Evolutionary conservation across 2,329 filamentous ascomycete species (phyloP), one percentile per base, ranked within the genome.

Genomic region (Epichloe festucae): DNA sequence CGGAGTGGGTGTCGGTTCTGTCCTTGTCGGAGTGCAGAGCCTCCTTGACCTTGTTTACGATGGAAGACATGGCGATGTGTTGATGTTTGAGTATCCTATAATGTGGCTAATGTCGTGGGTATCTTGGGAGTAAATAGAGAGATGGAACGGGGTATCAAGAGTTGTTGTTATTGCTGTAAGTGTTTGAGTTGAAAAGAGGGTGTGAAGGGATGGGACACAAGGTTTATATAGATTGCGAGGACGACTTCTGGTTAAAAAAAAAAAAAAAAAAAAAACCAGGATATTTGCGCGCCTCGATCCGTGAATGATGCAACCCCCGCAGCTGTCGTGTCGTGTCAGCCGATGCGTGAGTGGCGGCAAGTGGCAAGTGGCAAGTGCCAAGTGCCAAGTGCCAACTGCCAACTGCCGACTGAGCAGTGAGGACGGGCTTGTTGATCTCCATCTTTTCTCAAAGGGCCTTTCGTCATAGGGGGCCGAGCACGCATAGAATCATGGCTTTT

Each of bases 11-110:
- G 42, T 31, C 35, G 34, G 62, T 54, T 47, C 58, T 59, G 55
- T 55, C 51, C 38, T 73, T 69, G 65, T 74, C 70, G 55, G 69
- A 66, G 59, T 69, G 62, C 53, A 79, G 63, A 55, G 70, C 74
- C 4, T 79, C 75, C 73, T 80, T 80, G 64, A 79, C 72, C 67
- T 80, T 80, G 71, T 80, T 74, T 62, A 79, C 65, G 60, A 81
- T 67, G 58, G 67, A 66, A 65, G 77, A 78, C 77, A 80, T 81
- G 62, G 42, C 34, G 53, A 43, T 27, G 23, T 8, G 7, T 23
- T 47, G 52, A 27, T 46, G 14, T 50, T 41, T 12, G 11, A 31
- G 42, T 27, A 27, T 40, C 17, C 27, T n/a, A 41, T 39, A 7
- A 27, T 2, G 8, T 10, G 46, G 21, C 0, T 31, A 3, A 31